Base-by-base conservation (phyloP, 352 stramenopile species). In the Phytophthora pini region DNA sequence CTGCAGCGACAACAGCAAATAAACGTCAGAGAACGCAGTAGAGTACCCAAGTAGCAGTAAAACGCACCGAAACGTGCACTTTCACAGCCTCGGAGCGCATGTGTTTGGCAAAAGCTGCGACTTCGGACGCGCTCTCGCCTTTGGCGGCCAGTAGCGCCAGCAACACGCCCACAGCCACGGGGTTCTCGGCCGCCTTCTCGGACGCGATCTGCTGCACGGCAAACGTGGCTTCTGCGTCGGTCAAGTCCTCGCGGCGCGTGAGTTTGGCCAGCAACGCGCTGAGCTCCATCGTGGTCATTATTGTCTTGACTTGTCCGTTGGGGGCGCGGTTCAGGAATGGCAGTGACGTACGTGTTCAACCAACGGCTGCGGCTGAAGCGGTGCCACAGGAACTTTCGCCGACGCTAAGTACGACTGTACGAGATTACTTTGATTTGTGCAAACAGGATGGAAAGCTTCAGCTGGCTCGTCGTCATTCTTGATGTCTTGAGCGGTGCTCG, bases 61-160 rank as follows among this genome's bases (percentile, higher is more conserved):
- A 47, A 66, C 69, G 50, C 45, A 88, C 77, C 48, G 72, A 50
- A 51, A 92, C 62, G 4, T 58, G 22, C 15, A 99, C 95, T 4
- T 74, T 63, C 47, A 97, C 82, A 49, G 93, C 98, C 20, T 97
- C 89, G 20, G 84, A 64, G 66, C 98, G 97, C 97, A 99, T 99
- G 58, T 98, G 92, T 41, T 86, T 82, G 40, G 98, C 97, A 74
- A 99, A 98, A 20, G 97, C 96, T 8, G 97, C 87, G 65, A 99
- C 94, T 77, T 99, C 98, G 31, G 76, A 65, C 9, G 91, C 80
- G 20, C 90, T 99, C 84, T 99, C 98, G 49, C 95, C 92, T 70
- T 98, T 98, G 45, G 92, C 89, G 1, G 96, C 82, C 13, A 99
- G 79, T 17, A 99, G 80, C 47, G 94, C 96, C 9, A 99, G 84